A percentile compares a stretch with the other conserved stretches of the same genome.
phyloP scores from a whole-genome alignment of 176 grass and related monocot genomes.

The Avena atlantica region DNA sequence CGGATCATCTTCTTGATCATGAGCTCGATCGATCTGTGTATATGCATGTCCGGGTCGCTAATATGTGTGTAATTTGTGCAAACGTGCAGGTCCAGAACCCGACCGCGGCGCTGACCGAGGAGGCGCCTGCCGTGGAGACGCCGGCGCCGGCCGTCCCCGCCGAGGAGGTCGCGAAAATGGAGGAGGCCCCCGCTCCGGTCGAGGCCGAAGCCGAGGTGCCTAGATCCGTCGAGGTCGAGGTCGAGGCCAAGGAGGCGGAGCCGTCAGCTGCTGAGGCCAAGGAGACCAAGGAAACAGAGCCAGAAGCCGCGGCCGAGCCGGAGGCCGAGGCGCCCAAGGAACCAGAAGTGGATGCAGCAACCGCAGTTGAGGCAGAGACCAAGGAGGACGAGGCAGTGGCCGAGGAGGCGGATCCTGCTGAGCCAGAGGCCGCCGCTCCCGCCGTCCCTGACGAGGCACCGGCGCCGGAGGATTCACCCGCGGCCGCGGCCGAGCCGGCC shows the following conservation, averaged over 20 bases:
- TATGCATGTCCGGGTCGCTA: neutral
- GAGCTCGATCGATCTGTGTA: neutral
- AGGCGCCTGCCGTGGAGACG: slow-evolving; percentile 49
- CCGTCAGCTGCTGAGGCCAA: neutral
- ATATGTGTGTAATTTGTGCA: neutral
- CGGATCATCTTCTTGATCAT: neutral
- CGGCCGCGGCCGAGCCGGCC: neutral
- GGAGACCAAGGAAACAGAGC: slow-evolving; percentile 25
- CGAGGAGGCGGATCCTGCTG: slow-evolving; percentile 20
- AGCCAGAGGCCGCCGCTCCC: neutral
- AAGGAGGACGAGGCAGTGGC: slow-evolving; percentile 29
- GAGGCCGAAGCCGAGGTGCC: slow-evolving; percentile 14
- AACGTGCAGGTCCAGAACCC: slow-evolving; percentile 68
- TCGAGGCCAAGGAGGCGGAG: neutral
- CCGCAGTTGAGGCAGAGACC: neutral
- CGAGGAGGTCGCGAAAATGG: slow-evolving; percentile 45
- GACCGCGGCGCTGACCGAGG: slow-evolving; percentile 49
- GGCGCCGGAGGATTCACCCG: neutral
- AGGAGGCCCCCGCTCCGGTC: slow-evolving; percentile 46
- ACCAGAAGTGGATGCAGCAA: neutral
- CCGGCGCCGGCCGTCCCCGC: neutral
- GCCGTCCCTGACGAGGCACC: neutral
- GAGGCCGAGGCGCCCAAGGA: slow-evolving; percentile 24
- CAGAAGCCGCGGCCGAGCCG: neutral
- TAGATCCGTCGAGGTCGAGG: slow-evolving; percentile 1